Evolutionary conservation across 139 green algal species (phyloP), one percentile per base, ranked within the genome.

Genomic region (Edaphochlamys debaryana): DNA sequence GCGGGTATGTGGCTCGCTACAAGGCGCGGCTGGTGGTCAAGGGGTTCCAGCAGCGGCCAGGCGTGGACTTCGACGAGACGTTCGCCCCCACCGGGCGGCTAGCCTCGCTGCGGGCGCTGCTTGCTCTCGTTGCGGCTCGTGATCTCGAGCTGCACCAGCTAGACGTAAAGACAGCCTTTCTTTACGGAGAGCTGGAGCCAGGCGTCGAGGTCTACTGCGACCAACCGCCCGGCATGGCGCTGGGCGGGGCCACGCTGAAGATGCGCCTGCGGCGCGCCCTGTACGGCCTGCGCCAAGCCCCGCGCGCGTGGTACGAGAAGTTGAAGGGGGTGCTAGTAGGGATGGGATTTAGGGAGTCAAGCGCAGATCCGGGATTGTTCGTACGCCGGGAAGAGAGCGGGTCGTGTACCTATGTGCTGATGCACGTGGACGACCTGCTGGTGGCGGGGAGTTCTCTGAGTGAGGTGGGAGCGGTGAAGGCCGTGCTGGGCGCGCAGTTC

Each of bases 91-190:
- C 63, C 3, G 34, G 32, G 8, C 32, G 63, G 3, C 2, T 6
- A 3, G 63, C 63, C 6, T 45, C 63, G 7, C 7, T 91, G 13
- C 54, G 86, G 36, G 5, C 69, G 23, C 67, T 92, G 41, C 42
- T 91, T 32, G 38, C 86, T 1, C 32, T 80, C 13, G 77, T 52
- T 25, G 85, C 89, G 30, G 77, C 69, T 1, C 2, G 88, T 17
- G 83, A 89, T 56, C 48, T 92, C 42, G 87, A 92, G 56, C 32
- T 93, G 3, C 67, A 88, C 22, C 86, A 92, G 25, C 37, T 94
- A 1, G 88, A 94, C 70, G 85, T 92, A n/a, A 89, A 89, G 56
- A 93, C 91, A 6, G 91, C 91, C 2, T 93, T 92, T 77, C 77
- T 93, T 13, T 54, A 54, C 45, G 45, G 45, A 9, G 45, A 54